Percentiles rank a stretch among this genome's conserved stretches.
These are phyloP conservation scores for Melastoma candidum DNA, from an alignment of 441 rosid genomes.

Conservation along the genomic window DNA sequence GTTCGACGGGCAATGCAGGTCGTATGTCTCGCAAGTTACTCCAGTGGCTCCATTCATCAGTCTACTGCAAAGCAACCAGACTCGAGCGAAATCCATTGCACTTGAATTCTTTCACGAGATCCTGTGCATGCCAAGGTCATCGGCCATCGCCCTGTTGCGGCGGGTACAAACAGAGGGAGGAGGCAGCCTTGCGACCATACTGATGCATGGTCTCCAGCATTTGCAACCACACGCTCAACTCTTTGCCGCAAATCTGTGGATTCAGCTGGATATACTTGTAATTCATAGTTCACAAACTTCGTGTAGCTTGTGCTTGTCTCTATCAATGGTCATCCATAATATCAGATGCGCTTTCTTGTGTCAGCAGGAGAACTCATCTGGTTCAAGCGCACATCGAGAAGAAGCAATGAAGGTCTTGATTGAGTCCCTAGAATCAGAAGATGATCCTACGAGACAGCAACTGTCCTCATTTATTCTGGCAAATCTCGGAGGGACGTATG, in stretches of 20 bases:
- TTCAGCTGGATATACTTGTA: slow-evolving; percentile 37
- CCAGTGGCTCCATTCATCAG: slow-evolving; percentile 54
- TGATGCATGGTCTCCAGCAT: slow-evolving; percentile 34
- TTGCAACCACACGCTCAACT: slow-evolving; percentile 48
- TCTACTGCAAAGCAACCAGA: slow-evolving; percentile 34
- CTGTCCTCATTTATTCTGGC: slow-evolving; percentile 59
- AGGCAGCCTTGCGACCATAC: slow-evolving; percentile 26
- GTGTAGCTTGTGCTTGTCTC: too few species aligned
- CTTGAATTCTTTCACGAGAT: slow-evolving; percentile 77
- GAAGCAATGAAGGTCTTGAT: slow-evolving; percentile 51
- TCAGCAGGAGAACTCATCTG: slow-evolving; percentile 50
- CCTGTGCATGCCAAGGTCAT: slow-evolving; percentile 68
- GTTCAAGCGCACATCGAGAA: slow-evolving; percentile 35
- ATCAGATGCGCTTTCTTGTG: slow-evolving; percentile 3
- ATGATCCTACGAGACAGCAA: slow-evolving; percentile 33
- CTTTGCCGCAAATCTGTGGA: slow-evolving; percentile 68
- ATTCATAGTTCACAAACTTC: too few species aligned
- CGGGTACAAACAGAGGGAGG: slow-evolving; percentile 53
- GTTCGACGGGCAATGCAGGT: slow-evolving; percentile 75
- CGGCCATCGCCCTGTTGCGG: slow-evolving; percentile 55
- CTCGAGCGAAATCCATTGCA: slow-evolving; percentile 24
- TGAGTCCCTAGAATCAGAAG: slow-evolving; percentile 37
- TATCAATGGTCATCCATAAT: not conserved
- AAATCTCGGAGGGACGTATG: slow-evolving; percentile 82
- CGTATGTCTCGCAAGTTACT: slow-evolving; percentile 39